Conservation (phyloP, 106 monocot genomes). For the Allium cepa region DNA sequence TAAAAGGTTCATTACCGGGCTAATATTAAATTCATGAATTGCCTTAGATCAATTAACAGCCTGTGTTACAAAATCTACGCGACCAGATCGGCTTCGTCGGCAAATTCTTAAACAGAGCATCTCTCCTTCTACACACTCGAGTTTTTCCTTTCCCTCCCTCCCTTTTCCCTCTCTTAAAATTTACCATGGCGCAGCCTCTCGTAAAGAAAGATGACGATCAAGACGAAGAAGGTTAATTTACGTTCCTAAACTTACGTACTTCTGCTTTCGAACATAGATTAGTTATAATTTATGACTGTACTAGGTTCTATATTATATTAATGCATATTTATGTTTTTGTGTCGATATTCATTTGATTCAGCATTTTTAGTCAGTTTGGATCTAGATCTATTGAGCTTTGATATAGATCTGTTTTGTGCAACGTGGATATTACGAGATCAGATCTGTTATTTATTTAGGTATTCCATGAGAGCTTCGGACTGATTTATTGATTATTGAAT, state of each 20-base stretch:
- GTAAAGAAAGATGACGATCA: conserved; percentile 87
- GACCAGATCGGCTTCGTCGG: too few relatives aligned
- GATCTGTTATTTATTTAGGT: conserved; percentile 14
- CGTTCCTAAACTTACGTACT: not conserved
- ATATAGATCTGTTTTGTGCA: conserved; percentile 2
- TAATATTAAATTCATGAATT: too few relatives aligned
- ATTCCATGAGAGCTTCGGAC: not conserved
- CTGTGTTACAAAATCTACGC: too few relatives aligned
- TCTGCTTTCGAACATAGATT: conserved; percentile 1
- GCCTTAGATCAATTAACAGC: too few relatives aligned
- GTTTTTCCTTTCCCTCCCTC: not conserved
- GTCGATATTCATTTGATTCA: not conserved
- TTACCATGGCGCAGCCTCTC: conserved; percentile 74
- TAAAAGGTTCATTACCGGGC: too few relatives aligned
- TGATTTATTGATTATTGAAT: not conserved
- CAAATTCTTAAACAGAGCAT: not conserved
- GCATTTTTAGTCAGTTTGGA: not conserved
- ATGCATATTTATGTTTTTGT: not conserved
- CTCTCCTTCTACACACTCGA: not conserved
- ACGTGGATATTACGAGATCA: conserved; percentile 4
- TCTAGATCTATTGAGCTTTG: conserved; percentile 5
- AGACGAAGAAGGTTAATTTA: conserved; percentile 51
- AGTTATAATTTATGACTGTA: not conserved
- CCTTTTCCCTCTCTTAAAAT: not conserved
- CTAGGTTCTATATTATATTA: not conserved